Conservation (phyloP, 768 basidiomycete species). For the Kwoniella pini region DNA sequence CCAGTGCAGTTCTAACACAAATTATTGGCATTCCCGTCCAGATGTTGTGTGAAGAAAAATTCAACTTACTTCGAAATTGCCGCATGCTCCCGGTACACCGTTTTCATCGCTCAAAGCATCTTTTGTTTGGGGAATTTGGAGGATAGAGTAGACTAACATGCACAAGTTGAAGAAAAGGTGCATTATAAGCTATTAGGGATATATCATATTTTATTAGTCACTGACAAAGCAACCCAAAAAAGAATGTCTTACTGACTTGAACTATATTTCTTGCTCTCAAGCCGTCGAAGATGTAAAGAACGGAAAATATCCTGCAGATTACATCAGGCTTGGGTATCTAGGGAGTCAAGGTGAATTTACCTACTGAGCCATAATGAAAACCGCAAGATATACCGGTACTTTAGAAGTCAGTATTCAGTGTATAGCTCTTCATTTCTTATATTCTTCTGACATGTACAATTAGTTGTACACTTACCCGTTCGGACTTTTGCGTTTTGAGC, state of each 20-base stretch:
- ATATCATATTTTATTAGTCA: background rate
- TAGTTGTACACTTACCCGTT: slow-evolving; percentile 2
- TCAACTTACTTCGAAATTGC: slow-evolving; percentile 20
- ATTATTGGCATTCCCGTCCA: too few species aligned
- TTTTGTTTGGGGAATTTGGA: slow-evolving; percentile 44
- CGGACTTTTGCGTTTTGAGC: slow-evolving; percentile 21
- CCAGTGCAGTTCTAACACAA: slow-evolving; percentile 31
- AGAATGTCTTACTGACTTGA: slow-evolving; percentile 34
- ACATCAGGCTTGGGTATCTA: too few species aligned
- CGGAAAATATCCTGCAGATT: slow-evolving; percentile 73
- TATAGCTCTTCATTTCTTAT: too few species aligned
- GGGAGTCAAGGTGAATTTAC: too few species aligned
- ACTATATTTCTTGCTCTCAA: slow-evolving; percentile 42
- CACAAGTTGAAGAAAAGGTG: slow-evolving; percentile 38
- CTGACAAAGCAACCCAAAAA: too few species aligned
- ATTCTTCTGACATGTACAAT: too few species aligned
- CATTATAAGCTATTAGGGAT: slow-evolving; percentile 25
- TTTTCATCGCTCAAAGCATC: slow-evolving; percentile 25
- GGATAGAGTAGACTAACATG: slow-evolving; percentile 37
- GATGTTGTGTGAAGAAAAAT: background rate
- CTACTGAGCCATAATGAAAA: slow-evolving; percentile 44
- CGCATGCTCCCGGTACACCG: slow-evolving; percentile 24
- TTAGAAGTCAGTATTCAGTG: too few species aligned
- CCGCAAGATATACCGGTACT: slow-evolving; percentile 40
- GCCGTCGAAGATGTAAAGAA: slow-evolving; percentile 60